Conservation (phyloP, 2,329 filamentous ascomycete genomes). For the Dothideomycetidae sp. region DNA sequence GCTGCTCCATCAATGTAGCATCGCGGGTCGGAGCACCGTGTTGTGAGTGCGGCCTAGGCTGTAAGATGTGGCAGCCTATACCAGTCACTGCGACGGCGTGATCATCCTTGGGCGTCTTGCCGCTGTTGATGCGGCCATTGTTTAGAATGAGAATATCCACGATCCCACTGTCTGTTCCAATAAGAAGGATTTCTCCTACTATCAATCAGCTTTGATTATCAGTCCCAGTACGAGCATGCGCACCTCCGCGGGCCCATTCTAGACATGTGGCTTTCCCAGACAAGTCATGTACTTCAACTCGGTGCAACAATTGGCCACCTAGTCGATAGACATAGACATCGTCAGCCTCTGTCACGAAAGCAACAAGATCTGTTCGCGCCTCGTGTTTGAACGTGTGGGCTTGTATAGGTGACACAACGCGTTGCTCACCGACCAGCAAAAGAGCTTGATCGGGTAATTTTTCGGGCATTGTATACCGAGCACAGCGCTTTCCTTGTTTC, state of each 20-base stretch:
- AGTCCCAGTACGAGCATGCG: background rate
- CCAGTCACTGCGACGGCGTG: background rate
- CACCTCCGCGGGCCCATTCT: constrained; percentile 2
- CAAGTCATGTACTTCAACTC: constrained; percentile 22
- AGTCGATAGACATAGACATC: constrained; percentile 65
- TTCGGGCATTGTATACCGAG: background rate
- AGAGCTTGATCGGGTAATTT: constrained; percentile 1
- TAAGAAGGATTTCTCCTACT: constrained; percentile 3
- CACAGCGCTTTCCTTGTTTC: background rate
- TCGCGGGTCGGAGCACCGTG: background rate
- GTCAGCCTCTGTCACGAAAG: constrained; percentile 52
- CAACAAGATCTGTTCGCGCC: constrained; percentile 72
- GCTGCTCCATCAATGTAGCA: too few relatives aligned
- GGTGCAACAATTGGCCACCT: constrained; percentile 57
- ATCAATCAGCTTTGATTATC: background rate
- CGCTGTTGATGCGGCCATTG: background rate
- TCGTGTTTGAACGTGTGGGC: constrained; percentile 56
- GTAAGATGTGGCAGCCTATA: background rate
- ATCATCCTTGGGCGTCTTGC: background rate
- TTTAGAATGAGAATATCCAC: constrained; percentile 4
- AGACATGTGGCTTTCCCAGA: constrained; percentile 5
- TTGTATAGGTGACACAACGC: constrained; percentile 41
- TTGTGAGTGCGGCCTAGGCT: background rate
- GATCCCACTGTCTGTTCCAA: constrained; percentile 6
- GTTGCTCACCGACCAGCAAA: constrained; percentile 36